phyloP scores from a whole-genome alignment of 768 basidiomycete genomes.

The Suillus bovinus region DNA sequence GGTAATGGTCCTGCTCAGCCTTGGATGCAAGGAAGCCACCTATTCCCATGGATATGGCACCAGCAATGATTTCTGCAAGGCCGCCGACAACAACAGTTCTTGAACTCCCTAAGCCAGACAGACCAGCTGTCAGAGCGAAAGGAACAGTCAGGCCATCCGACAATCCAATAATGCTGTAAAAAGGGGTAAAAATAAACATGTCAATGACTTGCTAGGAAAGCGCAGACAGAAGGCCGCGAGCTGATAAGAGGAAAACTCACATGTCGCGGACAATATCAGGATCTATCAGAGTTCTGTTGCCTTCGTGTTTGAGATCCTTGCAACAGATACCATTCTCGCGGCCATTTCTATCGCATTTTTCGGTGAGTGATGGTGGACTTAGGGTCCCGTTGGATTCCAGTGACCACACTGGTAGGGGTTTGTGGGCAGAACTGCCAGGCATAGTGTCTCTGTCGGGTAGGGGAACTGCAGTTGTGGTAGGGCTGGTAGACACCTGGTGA shows the following conservation, averaged over 20 bases:
- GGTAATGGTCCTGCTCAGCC: constrained; percentile 94
- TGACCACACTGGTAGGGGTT: constrained; percentile 66
- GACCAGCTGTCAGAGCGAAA: constrained; percentile 87
- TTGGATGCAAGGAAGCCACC: constrained; percentile 98
- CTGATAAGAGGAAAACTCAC: constrained; percentile 43
- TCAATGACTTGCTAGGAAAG: constrained; percentile 9
- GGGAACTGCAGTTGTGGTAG: constrained; percentile 14
- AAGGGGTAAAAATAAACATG: no score
- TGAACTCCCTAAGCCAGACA: constrained; percentile 87
- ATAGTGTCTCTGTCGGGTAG: constrained; percentile 20
- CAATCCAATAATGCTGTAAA: constrained; percentile 77
- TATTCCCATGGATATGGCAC: constrained; percentile 97
- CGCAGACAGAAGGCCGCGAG: background rate
- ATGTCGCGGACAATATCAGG: constrained; percentile 88
- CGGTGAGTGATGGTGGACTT: constrained; percentile 46
- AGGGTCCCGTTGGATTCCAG: constrained; percentile 45
- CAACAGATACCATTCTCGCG: constrained; percentile 76
- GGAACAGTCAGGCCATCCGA: constrained; percentile 91
- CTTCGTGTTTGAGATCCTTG: constrained; percentile 79
- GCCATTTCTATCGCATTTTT: constrained; percentile 58
- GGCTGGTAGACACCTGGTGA: background rate
- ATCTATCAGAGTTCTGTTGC: constrained; percentile 79
- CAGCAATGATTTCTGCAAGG: constrained; percentile 93
- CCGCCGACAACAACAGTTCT: constrained; percentile 93
- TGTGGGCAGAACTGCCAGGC: constrained; percentile 21